Percentiles rank a stretch among this genome's conserved stretches.
These are phyloP conservation scores for Zygosaccharomyces siamensis DNA, from an alignment of 805 yeast species.

Conservation along the genomic window DNA sequence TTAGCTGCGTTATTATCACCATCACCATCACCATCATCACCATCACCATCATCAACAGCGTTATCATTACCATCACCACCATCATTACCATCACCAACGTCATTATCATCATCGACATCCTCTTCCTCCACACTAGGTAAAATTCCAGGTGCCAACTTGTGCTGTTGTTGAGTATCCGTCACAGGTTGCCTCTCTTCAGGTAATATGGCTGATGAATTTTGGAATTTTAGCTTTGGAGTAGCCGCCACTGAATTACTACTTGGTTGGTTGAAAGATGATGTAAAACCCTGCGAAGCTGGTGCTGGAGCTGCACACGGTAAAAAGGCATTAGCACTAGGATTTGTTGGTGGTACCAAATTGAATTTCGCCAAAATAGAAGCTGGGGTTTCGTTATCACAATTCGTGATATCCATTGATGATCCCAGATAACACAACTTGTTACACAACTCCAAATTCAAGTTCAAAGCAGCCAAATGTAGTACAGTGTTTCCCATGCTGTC, in stretches of 20 bases:
- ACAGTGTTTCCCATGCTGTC: slow-evolving; percentile 85
- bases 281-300: slow-evolving; percentile 4
- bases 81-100: neutral
- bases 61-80: too few relatives aligned
- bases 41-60: too few relatives aligned
- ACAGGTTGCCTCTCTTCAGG: slow-evolving; percentile 4
- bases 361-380: slow-evolving; percentile 28
- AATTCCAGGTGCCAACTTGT: neutral
- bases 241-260: slow-evolving; percentile 7
- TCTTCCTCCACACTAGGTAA: slow-evolving; percentile 2
- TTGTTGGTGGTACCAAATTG: slow-evolving; percentile 26
- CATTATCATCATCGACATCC: neutral
- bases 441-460: slow-evolving; percentile 32
- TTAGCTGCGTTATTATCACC: too few relatives aligned
- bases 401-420: slow-evolving; percentile 29
- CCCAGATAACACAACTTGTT: slow-evolving; percentile 32
- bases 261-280: slow-evolving; percentile 1
- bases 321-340: slow-evolving; percentile 3
- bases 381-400: slow-evolving; percentile 31
- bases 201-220: neutral
- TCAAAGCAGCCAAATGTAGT: slow-evolving; percentile 61
- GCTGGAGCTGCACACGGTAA: slow-evolving; percentile 6
- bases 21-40: too few relatives aligned
- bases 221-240: neutral
- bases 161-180: neutral